Base-by-base conservation (phyloP, 2,329 filamentous ascomycete species). In the Neophaeococcomyces aloes region DNA sequence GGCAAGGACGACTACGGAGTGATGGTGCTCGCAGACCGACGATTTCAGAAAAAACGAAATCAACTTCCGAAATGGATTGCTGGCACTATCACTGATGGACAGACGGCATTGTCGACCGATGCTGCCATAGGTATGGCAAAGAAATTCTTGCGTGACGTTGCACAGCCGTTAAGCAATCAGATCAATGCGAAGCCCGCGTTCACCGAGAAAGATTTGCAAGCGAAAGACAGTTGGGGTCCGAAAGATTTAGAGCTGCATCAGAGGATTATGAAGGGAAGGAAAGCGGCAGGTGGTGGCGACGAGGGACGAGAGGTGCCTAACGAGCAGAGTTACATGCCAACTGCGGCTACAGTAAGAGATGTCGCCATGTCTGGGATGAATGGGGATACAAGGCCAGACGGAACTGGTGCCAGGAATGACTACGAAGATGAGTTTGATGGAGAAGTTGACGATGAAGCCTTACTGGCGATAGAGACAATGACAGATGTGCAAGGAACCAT, bases 1-100 rank as follows among this genome's bases (percentile, higher is more conserved):
- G 91, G 91, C 18, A 98, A 98, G 63, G 93, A 98, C 59, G 91
- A 98, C 64, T 98, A 98, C 63, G 91, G 91, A n/a, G 86, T 98
- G 69, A 98, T 98, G 91, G 89, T 98, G 3, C 72, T 98, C 21
- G 91, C 93, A 2, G 91, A 98, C 62, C 81, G 86, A 32, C 79
- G 91, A 14, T 98, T 95, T 63, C 81, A 86, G 60, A 93, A 91
- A 68, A 96, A 96, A 66, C 75, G 87, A 29, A 72, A 65, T 2
- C 93, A 98, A 65, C 71, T 98, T 21, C 91, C 91, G 8, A 94
- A 94, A 61, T 98, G 91, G 91, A 98, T 98, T 58, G 84, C 81
- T 50, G 83, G 93, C 59, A 87, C 83, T 2, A 73, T 98, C 48
- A 70, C 84, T 25, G 87, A 94, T 38, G 81, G 81, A 17, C 87